A percentile compares a stretch with the other conserved stretches of the same genome.
phyloP scores from a whole-genome alignment of 176 grass and related monocot genomes.

The Ensete ventricosum region DNA sequence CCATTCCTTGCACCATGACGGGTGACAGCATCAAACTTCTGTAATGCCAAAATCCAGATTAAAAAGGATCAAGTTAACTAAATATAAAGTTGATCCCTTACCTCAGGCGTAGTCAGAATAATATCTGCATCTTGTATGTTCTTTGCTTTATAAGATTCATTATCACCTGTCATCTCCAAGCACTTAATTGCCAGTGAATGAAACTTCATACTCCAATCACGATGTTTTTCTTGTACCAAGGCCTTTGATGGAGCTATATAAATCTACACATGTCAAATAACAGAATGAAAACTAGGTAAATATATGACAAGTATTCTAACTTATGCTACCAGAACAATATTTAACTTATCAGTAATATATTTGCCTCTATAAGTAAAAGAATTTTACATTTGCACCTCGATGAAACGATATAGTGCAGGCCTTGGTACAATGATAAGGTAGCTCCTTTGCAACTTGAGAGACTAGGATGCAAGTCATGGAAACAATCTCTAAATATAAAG shows the following conservation, averaged over 20 bases:
- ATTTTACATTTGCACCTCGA: not conserved
- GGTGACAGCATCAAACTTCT: conserved; percentile 93
- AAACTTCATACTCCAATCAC: conserved; percentile 73
- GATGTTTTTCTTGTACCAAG: conserved; percentile 84
- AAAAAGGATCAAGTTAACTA: conserved; percentile 9
- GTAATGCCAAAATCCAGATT: conserved; percentile 15
- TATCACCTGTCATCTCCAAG: conserved; percentile 95
- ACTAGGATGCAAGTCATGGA: too few species aligned
- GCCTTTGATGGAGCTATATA: conserved; percentile 94
- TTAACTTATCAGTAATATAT: too few species aligned
- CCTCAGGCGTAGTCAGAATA: conserved; percentile 93
- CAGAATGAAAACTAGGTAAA: conserved; percentile 4
- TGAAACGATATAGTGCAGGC: not conserved
- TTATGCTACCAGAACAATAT: too few species aligned
- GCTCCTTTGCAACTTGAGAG: too few species aligned
- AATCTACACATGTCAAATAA: conserved; percentile 34
- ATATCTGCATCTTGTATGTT: conserved; percentile 73
- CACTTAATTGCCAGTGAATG: conserved; percentile 57
- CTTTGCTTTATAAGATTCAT: conserved; percentile 50
- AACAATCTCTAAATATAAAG: too few species aligned
- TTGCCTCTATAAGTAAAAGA: too few species aligned
- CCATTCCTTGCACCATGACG: conserved; percentile 70
- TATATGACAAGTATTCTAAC: not conserved
- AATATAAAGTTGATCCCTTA: conserved; percentile 10
- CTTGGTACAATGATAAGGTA: too few species aligned